Base-by-base conservation (phyloP, 2,329 filamentous ascomycete species). In the Thelonectria blattea region DNA sequence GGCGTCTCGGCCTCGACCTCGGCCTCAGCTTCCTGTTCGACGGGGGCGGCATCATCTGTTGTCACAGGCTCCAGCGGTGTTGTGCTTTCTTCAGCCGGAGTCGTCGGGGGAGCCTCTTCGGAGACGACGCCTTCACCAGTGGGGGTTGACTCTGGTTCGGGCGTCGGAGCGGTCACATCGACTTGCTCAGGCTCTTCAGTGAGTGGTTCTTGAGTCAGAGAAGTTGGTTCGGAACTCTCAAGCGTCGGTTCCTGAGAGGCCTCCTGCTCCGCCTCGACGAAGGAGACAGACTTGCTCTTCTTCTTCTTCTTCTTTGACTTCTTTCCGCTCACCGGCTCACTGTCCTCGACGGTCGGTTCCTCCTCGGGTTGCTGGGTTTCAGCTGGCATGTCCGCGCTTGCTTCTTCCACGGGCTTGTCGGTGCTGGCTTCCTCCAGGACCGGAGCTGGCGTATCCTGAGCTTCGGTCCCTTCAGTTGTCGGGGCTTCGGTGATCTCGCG, bases 271-370 rank as follows among this genome's bases (percentile, higher is more conserved):
- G 48, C 39, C 46, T 71, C 65, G n/a, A 46, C 41, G n/a, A 65
- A 60, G 37, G 62, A 58, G 12, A 62, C 63, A 30, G 69, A 65
- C 52, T 70, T 70, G 52, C 68, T 68, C 67, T 75, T 73, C 63
- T 75, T 74, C 51, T 71, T 72, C 62, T 58, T 68, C 55, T 68
- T 72, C 64, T 68, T 71, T 8, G 63, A 63, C 51, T 71, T 73
- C 60, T 69, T 72, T 54, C 56, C 64, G 39, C 50, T 65, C 22
- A 27, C 24, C n/a, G 60, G 42, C 14, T 55, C 61, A 27, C 22
- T 55, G 32, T 71, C 65, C 5, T 65, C 62, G n/a, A 67, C 68
- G 4, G 56, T 60, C 10, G 52, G 39, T n/a, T n/a, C 47, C n/a
- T 62, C 56, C 34, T 56, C 56, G 10, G 34, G 11, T 51, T 62